These are phyloP conservation scores for Euphorbia pulcherrima DNA, from an alignment of 345 rosid species.

Conservation along the genomic window DNA sequence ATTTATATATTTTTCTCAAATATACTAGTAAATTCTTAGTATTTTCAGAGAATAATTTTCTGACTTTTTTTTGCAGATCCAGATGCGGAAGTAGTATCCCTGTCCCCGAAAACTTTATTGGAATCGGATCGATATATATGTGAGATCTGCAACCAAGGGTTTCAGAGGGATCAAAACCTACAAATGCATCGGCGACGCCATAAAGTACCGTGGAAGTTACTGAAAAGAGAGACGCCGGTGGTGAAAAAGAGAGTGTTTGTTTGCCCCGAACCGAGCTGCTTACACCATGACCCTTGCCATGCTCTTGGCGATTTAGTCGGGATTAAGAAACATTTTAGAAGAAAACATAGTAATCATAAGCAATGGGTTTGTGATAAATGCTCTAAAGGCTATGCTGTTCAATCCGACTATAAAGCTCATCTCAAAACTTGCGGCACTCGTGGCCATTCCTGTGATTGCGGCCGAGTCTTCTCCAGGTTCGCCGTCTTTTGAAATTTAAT, in stretches of 20 bases:
- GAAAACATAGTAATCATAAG: constrained; percentile 83
- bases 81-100: constrained; percentile 90
- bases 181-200: constrained; percentile 97
- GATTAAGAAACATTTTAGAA: constrained; percentile 82
- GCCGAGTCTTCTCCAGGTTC: constrained; percentile 96
- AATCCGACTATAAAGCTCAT: constrained; percentile 93
- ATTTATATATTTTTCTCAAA: no score
- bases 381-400: constrained; percentile 94
- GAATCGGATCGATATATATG: constrained; percentile 93
- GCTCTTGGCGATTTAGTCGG: constrained; percentile 98
- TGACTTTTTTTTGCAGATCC: no score
- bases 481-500: not conserved
- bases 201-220: constrained; percentile 97
- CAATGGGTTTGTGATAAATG: constrained; percentile 95
- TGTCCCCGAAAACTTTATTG: constrained; percentile 80
- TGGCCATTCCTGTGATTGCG: constrained; percentile 97
- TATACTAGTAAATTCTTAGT: no score
- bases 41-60: no score
- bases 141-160: constrained; percentile 98
- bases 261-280: constrained; percentile 88
- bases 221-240: constrained; percentile 71
- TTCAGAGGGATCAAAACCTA: constrained; percentile 93
- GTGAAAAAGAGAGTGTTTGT: constrained; percentile 78
- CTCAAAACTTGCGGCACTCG: constrained; percentile 96
- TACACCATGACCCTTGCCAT: constrained; percentile 91